Evolutionary conservation across 164 flowering plant genomes (phyloP).

Genomic region (Magnolia sinica): DNA sequence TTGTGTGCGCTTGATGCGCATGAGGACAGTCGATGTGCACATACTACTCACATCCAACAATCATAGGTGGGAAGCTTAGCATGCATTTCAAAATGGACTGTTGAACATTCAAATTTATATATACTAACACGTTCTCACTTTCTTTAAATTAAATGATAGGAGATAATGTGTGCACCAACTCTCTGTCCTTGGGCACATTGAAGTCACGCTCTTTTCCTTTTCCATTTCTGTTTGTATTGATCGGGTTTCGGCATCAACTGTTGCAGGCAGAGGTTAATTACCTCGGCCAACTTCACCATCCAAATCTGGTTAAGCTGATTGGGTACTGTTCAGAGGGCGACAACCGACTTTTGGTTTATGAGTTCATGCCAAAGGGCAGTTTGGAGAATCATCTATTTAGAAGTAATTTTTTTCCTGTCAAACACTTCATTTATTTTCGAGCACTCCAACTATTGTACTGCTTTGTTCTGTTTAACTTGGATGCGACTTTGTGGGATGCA

Average conservation of each 20-base stretch:
- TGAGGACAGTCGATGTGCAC: not conserved
- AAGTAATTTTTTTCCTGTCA: conserved; percentile 42
- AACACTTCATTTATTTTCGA: not conserved
- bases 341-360: conserved; percentile 76
- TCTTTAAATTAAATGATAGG: not conserved
- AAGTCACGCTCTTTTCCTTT: not conserved
- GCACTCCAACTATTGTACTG: too few species aligned
- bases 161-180: not conserved
- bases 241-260: not conserved
- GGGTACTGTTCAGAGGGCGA: conserved; percentile 87
- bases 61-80: not conserved
- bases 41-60: not conserved
- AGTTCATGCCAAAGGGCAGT: conserved; percentile 93
- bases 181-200: not conserved
- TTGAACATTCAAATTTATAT: not conserved
- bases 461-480: too few species aligned
- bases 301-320: conserved; percentile 76
- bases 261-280: conserved; percentile 83
- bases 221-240: not conserved
- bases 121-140: not conserved
- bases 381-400: conserved; percentile 87
- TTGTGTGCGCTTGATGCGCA: not conserved
- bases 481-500: too few species aligned
- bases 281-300: conserved; percentile 82
- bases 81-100: not conserved